Evolutionary conservation across 169 alveolate species (phyloP).

Genomic region (Plasmodium vinckei): DNA sequence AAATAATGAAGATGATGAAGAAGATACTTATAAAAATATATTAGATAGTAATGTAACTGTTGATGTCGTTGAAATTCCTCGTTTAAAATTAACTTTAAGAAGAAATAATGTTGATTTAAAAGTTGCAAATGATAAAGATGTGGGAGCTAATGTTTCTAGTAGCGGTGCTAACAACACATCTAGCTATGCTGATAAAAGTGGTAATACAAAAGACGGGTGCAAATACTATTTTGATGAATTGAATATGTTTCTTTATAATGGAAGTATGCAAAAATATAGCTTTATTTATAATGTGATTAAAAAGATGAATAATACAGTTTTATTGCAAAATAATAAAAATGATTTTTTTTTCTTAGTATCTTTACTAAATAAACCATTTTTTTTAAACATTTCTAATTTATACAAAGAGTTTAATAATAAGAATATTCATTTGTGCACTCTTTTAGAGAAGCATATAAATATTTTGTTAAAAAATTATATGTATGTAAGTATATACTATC

Average conservation of each 20-base stretch:
- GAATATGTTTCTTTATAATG: constrained; percentile 60
- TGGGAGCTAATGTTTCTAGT: background rate
- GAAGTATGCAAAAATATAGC: constrained; percentile 58
- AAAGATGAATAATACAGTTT: constrained; percentile 70
- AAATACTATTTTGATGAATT: constrained; percentile 70
- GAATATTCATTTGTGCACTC: constrained; percentile 67
- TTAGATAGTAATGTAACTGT: constrained; percentile 9
- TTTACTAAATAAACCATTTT: constrained; percentile 69
- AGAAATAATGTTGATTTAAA: constrained; percentile 50
- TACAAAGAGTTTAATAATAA: constrained; percentile 75
- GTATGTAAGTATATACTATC: constrained; percentile 73
- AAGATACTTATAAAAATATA: background rate
- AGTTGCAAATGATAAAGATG: background rate
- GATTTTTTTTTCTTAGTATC: constrained; percentile 74
- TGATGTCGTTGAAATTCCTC: constrained; percentile 63
- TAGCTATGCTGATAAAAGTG: background rate
- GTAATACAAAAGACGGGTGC: constrained; percentile 18
- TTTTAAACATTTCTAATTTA: constrained; percentile 59
- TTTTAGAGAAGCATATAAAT: constrained; percentile 73
- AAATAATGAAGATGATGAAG: background rate
- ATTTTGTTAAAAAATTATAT: constrained; percentile 59
- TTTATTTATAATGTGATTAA: constrained; percentile 73
- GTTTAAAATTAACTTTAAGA: constrained; percentile 48
- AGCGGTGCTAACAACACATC: background rate
- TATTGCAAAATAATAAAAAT: constrained; percentile 67